Conservation (phyloP, 2,329 filamentous ascomycete genomes). For the Alternaria postmessia region DNA sequence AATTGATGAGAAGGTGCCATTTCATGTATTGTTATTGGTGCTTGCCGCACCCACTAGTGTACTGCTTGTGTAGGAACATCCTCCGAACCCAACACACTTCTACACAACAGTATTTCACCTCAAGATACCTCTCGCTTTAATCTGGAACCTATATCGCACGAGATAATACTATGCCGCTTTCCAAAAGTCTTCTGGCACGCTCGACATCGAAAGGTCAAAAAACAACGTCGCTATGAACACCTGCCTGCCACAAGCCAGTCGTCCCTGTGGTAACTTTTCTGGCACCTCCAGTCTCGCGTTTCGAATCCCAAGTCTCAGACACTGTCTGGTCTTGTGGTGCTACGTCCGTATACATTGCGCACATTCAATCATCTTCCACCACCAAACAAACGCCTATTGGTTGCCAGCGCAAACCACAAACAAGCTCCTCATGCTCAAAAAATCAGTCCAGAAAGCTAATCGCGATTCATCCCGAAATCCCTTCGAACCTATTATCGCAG, state of each 20-base stretch:
- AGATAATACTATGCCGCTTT: neutral
- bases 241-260: too few species aligned
- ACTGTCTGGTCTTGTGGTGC: neutral
- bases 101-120: too few species aligned
- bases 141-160: neutral
- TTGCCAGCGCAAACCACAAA: neutral
- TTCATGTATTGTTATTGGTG: too few species aligned
- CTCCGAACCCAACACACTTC: too few species aligned
- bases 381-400: neutral
- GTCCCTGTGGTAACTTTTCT: too few species aligned
- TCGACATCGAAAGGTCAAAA: too few species aligned
- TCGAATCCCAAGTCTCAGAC: neutral
- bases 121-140: too few species aligned
- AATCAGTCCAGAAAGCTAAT: neutral
- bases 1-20: too few species aligned
- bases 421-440: neutral
- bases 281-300: neutral
- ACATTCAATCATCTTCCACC: neutral
- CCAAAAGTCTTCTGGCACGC: neutral
- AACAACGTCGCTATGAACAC: too few species aligned
- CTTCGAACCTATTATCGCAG: neutral
- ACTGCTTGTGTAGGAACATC: too few species aligned
- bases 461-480: accelerated
- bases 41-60: too few species aligned
- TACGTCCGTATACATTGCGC: neutral